Conservation (phyloP, 768 basidiomycete genomes). For the Agaricus blazei region DNA sequence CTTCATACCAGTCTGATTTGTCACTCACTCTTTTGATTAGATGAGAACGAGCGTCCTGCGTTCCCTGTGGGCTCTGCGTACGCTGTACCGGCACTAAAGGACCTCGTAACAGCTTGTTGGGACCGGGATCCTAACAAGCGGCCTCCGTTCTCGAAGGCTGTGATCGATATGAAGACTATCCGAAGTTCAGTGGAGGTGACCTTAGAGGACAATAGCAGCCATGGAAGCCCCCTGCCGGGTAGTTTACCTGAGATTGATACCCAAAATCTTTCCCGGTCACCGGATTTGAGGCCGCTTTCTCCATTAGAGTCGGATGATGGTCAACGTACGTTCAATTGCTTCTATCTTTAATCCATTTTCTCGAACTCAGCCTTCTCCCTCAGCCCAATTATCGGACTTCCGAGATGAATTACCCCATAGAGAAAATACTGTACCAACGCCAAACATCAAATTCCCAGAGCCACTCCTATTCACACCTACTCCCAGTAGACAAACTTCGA, state of each 20-base stretch:
- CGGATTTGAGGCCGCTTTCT: constrained; percentile 33
- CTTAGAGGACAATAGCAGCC: constrained; percentile 20
- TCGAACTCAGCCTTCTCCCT: not conserved
- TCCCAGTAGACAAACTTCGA: constrained; percentile 25
- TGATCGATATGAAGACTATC: constrained; percentile 38
- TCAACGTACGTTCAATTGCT: not conserved
- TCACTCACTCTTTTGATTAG: constrained; percentile 21
- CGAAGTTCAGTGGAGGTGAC: constrained; percentile 24
- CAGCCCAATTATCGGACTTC: not conserved
- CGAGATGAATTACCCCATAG: constrained; percentile 12
- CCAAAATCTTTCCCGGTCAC: constrained; percentile 17
- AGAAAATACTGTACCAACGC: constrained; percentile 28
- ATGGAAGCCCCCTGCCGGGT: constrained; percentile 13
- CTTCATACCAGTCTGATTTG: constrained; percentile 8
- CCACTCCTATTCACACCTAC: constrained; percentile 26
- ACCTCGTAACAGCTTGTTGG: constrained; percentile 52
- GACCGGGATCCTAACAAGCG: constrained; percentile 43
- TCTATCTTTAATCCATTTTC: not conserved
- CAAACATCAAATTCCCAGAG: constrained; percentile 27
- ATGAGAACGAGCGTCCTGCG: constrained; percentile 44
- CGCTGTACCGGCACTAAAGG: constrained; percentile 30
- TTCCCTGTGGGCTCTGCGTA: constrained; percentile 35
- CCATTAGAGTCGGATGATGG: not conserved
- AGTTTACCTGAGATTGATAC: constrained; percentile 4
- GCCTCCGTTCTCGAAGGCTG: constrained; percentile 47